Percentiles rank a stretch among this genome's conserved stretches.
These are phyloP conservation scores for Eucalyptus paniculata DNA, from an alignment of 345 rosid species.

Conservation along the genomic window DNA sequence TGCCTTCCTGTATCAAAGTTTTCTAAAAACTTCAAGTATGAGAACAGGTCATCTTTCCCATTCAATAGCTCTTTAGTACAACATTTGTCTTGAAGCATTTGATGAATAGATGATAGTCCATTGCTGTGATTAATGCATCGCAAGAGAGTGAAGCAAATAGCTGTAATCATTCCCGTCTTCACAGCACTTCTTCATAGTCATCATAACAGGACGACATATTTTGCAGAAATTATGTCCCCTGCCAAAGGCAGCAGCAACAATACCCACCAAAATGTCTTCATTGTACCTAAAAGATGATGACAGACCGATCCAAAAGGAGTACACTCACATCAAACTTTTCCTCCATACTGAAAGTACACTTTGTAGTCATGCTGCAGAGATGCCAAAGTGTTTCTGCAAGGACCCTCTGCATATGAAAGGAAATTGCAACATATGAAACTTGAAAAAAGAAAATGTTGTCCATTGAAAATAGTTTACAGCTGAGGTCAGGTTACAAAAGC, in stretches of 20 bases:
- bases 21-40: neutral
- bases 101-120: neutral
- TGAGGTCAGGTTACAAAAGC: neutral
- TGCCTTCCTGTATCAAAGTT: neutral
- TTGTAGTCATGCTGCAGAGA: conserved; percentile 70
- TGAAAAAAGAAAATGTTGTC: neutral
- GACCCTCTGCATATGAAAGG: conserved; percentile 63
- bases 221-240: neutral
- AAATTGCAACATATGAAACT: neutral
- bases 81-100: neutral
- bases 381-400: conserved; percentile 73
- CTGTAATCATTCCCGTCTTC: neutral
- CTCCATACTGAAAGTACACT: conserved; percentile 64
- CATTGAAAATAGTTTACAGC: neutral
- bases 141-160: no score
- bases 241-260: neutral
- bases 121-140: no score
- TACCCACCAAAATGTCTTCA: neutral
- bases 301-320: neutral
- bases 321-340: conserved; percentile 51
- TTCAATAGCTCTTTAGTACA: neutral
- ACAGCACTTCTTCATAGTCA: neutral
- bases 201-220: neutral
- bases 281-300: neutral
- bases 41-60: neutral